Conservation (phyloP, 225 moss, liverwort and hornwort species). For the Rhytidiadelphus loreus region DNA sequence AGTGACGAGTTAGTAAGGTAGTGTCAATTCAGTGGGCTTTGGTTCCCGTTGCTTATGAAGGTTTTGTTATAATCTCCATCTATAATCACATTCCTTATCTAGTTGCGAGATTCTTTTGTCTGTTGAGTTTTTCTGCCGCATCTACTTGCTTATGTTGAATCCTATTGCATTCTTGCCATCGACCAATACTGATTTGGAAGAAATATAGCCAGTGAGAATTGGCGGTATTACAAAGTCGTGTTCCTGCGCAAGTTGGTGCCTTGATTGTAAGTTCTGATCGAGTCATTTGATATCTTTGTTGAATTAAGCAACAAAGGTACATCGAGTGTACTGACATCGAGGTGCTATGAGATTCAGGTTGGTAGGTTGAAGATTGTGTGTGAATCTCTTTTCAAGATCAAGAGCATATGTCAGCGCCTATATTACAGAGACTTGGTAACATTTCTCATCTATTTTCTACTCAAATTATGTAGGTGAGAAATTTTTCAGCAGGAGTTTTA, state of each 20-base stretch:
- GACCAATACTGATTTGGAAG: not conserved
- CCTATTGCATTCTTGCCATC: not conserved
- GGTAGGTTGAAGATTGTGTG: constrained; percentile 53
- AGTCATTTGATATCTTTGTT: not conserved
- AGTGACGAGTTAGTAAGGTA: not conserved
- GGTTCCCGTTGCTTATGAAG: not conserved
- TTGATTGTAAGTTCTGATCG: not conserved
- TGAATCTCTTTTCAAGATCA: constrained; percentile 50
- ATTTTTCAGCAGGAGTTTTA: not conserved
- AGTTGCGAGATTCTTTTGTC: not conserved
- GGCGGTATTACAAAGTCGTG: not conserved
- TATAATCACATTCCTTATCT: not conserved
- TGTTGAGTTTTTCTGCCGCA: not conserved
- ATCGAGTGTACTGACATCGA: not conserved
- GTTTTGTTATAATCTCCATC: not conserved
- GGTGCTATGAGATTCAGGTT: constrained; percentile 21
- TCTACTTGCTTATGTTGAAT: not conserved
- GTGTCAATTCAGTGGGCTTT: not conserved
- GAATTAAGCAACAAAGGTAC: not conserved
- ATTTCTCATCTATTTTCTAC: not conserved
- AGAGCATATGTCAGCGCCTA: constrained; percentile 24
- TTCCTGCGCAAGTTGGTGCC: not conserved
- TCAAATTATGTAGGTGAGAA: not conserved
- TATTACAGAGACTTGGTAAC: constrained; percentile 41
- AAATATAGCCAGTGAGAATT: not conserved